Percentiles rank a stretch among this genome's conserved stretches.
Conservation (phyloP, 1,139 yeast species). For the Debaryomycetaceae sp. region DNA sequence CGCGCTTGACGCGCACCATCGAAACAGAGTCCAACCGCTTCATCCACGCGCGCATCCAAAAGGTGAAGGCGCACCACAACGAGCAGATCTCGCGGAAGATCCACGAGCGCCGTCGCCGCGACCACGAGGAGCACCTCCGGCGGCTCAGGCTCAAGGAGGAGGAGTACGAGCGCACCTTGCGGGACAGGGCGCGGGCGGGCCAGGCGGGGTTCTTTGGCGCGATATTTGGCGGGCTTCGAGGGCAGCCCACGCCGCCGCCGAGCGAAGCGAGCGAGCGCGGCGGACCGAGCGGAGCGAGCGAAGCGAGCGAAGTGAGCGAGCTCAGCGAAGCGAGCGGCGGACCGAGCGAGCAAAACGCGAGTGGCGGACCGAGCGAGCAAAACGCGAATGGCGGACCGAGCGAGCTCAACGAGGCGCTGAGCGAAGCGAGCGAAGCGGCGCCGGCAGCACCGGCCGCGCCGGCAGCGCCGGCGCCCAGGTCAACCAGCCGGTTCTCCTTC, state of each 20-base stretch:
- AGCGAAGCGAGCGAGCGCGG: no score
- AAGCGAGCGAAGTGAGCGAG: no score
- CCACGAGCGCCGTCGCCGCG: slow-evolving; percentile 37
- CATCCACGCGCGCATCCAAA: slow-evolving; percentile 36
- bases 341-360: no score
- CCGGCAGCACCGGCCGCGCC: no score
- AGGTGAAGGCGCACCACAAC: slow-evolving; percentile 36
- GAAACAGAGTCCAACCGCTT: slow-evolving; percentile 38
- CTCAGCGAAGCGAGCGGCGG: no score
- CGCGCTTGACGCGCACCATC: slow-evolving; percentile 24
- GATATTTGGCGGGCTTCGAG: slow-evolving; percentile 20
- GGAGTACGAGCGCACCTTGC: slow-evolving; percentile 32
- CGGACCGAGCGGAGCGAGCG: no score
- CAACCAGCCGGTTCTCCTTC: no score
- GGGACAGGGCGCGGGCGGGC: slow-evolving; percentile 20
- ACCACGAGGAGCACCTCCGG: slow-evolving; percentile 36
- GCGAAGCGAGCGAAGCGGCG: no score
- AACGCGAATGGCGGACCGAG: no score
- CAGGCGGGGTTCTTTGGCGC: slow-evolving; percentile 24
- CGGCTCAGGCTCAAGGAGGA: slow-evolving; percentile 37
- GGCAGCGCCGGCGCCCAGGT: no score
- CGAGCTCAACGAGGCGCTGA: no score
- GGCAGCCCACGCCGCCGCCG: not conserved
- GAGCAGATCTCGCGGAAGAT: slow-evolving; percentile 36
- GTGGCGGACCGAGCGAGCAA: no score